phyloP scores from a whole-genome alignment of 441 rosid genomes.

The Pelargonium cotyledonis region DNA sequence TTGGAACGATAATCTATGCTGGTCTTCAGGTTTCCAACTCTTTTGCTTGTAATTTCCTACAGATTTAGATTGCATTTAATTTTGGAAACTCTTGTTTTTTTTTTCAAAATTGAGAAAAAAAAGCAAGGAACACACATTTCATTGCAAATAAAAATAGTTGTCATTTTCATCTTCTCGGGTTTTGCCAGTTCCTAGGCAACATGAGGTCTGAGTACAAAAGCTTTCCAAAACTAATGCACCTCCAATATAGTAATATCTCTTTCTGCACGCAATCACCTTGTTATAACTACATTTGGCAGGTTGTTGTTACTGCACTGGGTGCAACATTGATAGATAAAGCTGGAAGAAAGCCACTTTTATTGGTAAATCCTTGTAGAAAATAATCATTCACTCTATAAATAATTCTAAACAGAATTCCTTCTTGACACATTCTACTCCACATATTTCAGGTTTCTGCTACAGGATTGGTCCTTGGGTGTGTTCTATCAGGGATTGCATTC shows the following conservation, averaged over 20 bases:
- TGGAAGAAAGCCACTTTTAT: conserved; percentile 85
- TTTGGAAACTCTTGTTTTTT: too few relatives aligned
- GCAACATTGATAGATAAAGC: conserved; percentile 69
- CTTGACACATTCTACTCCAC: conserved; percentile 6
- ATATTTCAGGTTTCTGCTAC: conserved; percentile 52
- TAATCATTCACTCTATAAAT: background rate
- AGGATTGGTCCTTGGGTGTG: conserved; percentile 62
- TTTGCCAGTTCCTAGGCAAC: background rate
- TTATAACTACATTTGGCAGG: conserved; percentile 28
- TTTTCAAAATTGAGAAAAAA: too few relatives aligned
- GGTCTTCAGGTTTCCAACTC: conserved; percentile 52
- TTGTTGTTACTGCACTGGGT: conserved; percentile 57
- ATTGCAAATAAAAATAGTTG: background rate
- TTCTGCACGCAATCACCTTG: background rate
- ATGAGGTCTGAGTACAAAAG: background rate
- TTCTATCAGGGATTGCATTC: conserved; percentile 54
- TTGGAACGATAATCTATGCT: conserved; percentile 70
- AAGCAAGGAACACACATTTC: too few relatives aligned
- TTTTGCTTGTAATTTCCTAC: background rate
- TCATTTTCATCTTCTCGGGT: background rate
- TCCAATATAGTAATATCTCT: background rate
- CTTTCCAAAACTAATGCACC: too few relatives aligned
- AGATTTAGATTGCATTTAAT: too few relatives aligned
- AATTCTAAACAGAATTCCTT: background rate
- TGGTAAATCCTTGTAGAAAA: conserved; percentile 30